These are phyloP conservation scores for Cyathus striatus DNA, from an alignment of 768 basidiomycete species.

Conservation along the genomic window DNA sequence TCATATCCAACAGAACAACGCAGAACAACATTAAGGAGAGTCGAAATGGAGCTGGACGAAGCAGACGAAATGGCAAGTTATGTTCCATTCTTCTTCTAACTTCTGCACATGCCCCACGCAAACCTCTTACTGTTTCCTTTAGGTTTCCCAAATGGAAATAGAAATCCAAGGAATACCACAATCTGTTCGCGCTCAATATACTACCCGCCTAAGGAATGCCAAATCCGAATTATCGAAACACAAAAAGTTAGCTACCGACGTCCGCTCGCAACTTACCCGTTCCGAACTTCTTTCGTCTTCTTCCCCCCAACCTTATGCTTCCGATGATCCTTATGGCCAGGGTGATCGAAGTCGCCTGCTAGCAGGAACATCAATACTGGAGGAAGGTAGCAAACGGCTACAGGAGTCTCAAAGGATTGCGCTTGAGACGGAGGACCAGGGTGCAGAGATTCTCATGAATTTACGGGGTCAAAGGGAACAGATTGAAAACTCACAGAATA, in stretches of 20 bases:
- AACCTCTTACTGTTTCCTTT: conserved; percentile 4
- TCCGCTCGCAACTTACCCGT: conserved; percentile 65
- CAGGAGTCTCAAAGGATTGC: conserved; percentile 91
- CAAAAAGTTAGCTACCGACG: conserved; percentile 79
- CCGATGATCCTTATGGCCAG: conserved; percentile 77
- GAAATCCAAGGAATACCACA: conserved; percentile 94
- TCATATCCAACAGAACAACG: conserved; percentile 57
- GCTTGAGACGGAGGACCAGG: conserved; percentile 93
- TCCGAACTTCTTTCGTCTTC: conserved; percentile 69
- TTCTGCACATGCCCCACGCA: conserved; percentile 2
- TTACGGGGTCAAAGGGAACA: conserved; percentile 87
- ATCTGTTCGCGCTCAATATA: conserved; percentile 74
- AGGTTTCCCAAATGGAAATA: conserved; percentile 99
- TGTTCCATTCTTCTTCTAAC: background rate
- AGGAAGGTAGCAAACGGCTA: conserved; percentile 80
- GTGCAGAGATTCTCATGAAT: conserved; percentile 86
- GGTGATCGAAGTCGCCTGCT: conserved; percentile 79
- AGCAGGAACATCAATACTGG: conserved; percentile 69
- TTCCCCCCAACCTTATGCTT: conserved; percentile 27
- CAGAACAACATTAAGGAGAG: conserved; percentile 73
- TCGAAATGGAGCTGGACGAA: conserved; percentile 96
- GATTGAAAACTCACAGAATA: conserved; percentile 89
- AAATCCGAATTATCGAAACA: conserved; percentile 71
- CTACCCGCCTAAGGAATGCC: conserved; percentile 65
- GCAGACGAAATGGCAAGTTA: conserved; percentile 88